Conservation (phyloP, 306 rosid genomes). For the Fragaria iinumae region DNA sequence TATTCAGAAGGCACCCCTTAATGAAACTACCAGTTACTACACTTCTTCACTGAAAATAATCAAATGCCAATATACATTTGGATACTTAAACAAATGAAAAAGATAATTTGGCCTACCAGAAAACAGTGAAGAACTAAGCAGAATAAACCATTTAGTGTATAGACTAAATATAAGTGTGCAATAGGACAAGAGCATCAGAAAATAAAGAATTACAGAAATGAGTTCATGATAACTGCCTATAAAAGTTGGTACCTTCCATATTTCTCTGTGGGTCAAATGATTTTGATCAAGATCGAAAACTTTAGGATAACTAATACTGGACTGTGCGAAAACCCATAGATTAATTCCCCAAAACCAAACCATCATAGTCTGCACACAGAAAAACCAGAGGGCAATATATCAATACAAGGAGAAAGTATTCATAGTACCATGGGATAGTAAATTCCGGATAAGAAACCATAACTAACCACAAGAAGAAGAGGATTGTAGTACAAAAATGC, state of each 20-base stretch:
- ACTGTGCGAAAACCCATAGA: slow-evolving; percentile 77
- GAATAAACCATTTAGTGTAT: neutral
- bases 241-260: slow-evolving; percentile 78
- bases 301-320: slow-evolving; percentile 67
- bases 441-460: slow-evolving; percentile 15
- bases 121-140: neutral
- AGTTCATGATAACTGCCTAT: slow-evolving; percentile 7
- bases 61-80: neutral
- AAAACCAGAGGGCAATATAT: slow-evolving; percentile 27
- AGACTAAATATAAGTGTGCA: neutral
- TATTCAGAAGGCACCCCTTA: neutral
- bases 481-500: slow-evolving; percentile 98
- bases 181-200: slow-evolving; percentile 16
- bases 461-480: slow-evolving; percentile 89
- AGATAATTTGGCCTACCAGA: neutral
- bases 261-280: slow-evolving; percentile 82
- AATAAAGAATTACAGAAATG: slow-evolving; percentile 4
- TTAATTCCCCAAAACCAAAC: slow-evolving; percentile 99
- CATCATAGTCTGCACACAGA: slow-evolving; percentile 70
- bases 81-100: neutral
- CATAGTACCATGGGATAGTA: slow-evolving; percentile 11
- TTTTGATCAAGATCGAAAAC: slow-evolving; percentile 87
- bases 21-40: slow-evolving; percentile 1
- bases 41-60: neutral
- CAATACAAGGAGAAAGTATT: slow-evolving; percentile 21